These are phyloP conservation scores for Globisporangium mamillatum DNA, from an alignment of 352 stramenopile species.

Conservation along the genomic window DNA sequence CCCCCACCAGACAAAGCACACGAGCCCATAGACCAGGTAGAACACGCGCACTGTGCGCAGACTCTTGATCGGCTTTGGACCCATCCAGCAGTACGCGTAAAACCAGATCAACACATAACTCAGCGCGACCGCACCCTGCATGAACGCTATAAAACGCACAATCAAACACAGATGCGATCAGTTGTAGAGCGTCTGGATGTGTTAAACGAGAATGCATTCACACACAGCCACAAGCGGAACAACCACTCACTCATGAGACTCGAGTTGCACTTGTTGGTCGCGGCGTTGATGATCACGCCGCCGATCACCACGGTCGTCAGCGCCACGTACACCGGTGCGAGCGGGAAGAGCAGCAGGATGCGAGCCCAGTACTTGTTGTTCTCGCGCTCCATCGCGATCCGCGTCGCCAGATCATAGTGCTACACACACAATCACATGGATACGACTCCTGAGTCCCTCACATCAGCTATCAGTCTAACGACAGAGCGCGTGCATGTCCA, in stretches of 20 bases:
- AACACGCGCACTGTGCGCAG: slow-evolving; percentile 58
- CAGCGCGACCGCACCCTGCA: slow-evolving; percentile 62
- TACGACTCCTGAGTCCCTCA: not conserved
- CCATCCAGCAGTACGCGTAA: slow-evolving; percentile 76
- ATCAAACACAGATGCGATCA: not conserved
- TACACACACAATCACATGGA: slow-evolving; percentile 11
- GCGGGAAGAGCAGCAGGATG: slow-evolving; percentile 62
- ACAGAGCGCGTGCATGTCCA: not conserved
- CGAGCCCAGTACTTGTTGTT: slow-evolving; percentile 73
- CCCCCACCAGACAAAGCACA: slow-evolving; percentile 65
- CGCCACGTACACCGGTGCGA: slow-evolving; percentile 53
- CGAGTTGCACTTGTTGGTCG: slow-evolving; percentile 62
- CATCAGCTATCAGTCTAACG: not conserved
- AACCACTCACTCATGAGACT: slow-evolving; percentile 51
- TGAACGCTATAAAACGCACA: slow-evolving; percentile 33
- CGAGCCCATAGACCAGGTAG: slow-evolving; percentile 56
- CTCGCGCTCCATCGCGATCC: slow-evolving; percentile 51
- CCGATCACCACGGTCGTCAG: slow-evolving; percentile 60
- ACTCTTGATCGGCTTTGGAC: slow-evolving; percentile 47
- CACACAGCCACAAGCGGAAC: not conserved
- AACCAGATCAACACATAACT: slow-evolving; percentile 67
- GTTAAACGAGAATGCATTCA: no score
- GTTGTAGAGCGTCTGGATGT: no score
- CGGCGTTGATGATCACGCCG: slow-evolving; percentile 71
- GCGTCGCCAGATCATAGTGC: slow-evolving; percentile 46